Evolutionary conservation across 176 grass and related monocot species (phyloP).

Genomic region (Oropetium thomaeum): DNA sequence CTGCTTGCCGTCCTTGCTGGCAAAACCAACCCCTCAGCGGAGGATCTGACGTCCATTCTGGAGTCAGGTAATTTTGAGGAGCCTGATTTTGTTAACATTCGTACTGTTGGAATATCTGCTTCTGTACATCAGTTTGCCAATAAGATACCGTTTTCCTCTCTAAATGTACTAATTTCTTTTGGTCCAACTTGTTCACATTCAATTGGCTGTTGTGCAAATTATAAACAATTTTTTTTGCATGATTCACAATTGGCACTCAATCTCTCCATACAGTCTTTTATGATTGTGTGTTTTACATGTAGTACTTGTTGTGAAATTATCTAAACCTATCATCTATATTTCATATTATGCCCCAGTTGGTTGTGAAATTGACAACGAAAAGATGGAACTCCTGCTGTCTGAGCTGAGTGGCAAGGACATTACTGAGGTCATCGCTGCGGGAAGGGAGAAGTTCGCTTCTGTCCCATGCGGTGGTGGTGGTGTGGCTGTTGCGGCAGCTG

Average conservation of each 20-base stretch:
- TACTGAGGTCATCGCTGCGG: constrained; percentile 48
- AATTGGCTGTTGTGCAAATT: background rate
- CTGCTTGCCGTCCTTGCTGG: constrained; percentile 47
- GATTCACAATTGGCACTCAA: background rate
- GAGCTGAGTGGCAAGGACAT: constrained; percentile 58
- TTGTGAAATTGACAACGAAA: constrained; percentile 44
- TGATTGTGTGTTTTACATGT: background rate
- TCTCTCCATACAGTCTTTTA: background rate
- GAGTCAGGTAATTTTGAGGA: constrained; percentile 35
- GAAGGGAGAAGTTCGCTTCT: constrained; percentile 64
- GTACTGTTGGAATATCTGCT: background rate
- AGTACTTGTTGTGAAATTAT: background rate
- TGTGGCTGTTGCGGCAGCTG: constrained; percentile 25
- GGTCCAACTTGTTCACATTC: background rate
- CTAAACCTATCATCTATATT: background rate
- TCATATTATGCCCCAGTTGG: constrained; percentile 28
- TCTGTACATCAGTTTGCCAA: background rate
- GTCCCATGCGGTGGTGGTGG: constrained; percentile 45
- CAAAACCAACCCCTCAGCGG: constrained; percentile 31
- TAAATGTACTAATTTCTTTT: background rate
- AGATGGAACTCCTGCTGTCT: constrained; percentile 39
- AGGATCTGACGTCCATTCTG: constrained; percentile 35
- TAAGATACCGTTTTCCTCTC: background rate
- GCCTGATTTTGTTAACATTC: background rate
- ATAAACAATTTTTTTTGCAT: background rate